Percentiles rank a stretch among this genome's conserved stretches.
Conservation (phyloP, 352 stramenopile genomes). For the Phytophthora cajani region DNA sequence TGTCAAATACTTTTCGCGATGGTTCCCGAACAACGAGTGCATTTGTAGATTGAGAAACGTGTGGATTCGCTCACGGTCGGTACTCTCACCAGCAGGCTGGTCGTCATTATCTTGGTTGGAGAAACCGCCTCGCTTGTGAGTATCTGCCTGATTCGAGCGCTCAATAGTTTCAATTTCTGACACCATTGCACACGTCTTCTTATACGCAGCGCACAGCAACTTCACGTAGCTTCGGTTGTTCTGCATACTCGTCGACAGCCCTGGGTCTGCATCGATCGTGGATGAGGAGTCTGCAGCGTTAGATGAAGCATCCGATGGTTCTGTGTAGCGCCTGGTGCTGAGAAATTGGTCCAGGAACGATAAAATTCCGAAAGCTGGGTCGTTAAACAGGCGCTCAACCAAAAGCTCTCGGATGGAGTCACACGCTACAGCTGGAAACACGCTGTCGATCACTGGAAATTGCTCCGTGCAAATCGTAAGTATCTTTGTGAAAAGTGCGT, state of each 20-base stretch:
- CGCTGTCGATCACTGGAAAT: constrained; percentile 66
- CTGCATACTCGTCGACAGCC: constrained; percentile 7
- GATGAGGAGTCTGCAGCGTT: background rate
- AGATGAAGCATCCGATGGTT: constrained; percentile 9
- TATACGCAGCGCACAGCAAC: constrained; percentile 68
- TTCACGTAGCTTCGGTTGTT: constrained; percentile 64
- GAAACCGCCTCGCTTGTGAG: constrained; percentile 3
- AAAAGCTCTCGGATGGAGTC: constrained; percentile 69
- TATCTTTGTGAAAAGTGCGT: constrained; percentile 67
- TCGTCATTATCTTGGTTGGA: constrained; percentile 18
- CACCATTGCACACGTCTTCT: constrained; percentile 63
- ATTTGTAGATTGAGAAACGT: constrained; percentile 79
- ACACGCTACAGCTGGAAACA: constrained; percentile 56
- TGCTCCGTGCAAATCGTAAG: constrained; percentile 69
- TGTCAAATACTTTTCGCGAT: constrained; percentile 70
- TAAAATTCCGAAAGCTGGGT: constrained; percentile 81
- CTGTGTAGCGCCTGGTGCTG: constrained; percentile 37
- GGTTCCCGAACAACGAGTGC: constrained; percentile 80
- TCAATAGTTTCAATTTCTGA: constrained; percentile 54
- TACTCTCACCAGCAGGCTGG: background rate
- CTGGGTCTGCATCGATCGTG: background rate
- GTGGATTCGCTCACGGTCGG: constrained; percentile 58
- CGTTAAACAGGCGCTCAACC: constrained; percentile 77
- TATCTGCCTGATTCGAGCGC: constrained; percentile 5
- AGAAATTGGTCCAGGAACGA: constrained; percentile 79